These are phyloP conservation scores for Leucocoprinus leucothites DNA, from an alignment of 768 basidiomycete species.

Conservation along the genomic window DNA sequence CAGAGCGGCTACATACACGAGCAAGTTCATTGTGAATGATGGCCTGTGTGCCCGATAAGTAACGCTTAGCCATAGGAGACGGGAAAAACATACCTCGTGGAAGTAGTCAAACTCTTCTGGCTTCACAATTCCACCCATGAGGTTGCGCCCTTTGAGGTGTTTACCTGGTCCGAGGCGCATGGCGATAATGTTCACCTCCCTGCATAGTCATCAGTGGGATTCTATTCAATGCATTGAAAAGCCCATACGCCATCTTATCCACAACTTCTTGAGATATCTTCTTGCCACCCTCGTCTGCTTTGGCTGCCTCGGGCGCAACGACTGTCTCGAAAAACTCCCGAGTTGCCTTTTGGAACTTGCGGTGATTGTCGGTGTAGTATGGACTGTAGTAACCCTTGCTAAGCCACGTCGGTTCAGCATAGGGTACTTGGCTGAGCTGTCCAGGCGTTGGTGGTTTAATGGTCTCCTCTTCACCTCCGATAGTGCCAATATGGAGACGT, in stretches of 20 bases:
- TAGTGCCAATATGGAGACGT: constrained; percentile 28
- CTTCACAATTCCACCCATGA: constrained; percentile 74
- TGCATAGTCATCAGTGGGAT: constrained; percentile 22
- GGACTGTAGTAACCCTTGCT: constrained; percentile 28
- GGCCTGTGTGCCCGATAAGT: constrained; percentile 36
- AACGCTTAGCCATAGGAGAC: neutral
- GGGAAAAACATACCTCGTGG: constrained; percentile 60
- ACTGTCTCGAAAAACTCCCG: constrained; percentile 77
- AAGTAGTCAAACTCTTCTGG: constrained; percentile 94
- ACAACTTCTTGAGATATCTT: constrained; percentile 81
- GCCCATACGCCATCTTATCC: constrained; percentile 73
- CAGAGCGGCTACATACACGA: constrained; percentile 81
- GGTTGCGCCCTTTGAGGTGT: constrained; percentile 72
- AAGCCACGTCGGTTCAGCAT: constrained; percentile 32
- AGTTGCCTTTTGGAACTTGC: constrained; percentile 70
- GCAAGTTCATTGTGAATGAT: constrained; percentile 82
- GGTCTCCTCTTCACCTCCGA: constrained; percentile 26
- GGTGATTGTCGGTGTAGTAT: constrained; percentile 47
- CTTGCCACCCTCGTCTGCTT: constrained; percentile 87
- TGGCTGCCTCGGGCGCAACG: constrained; percentile 68
- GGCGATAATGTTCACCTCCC: constrained; percentile 74
- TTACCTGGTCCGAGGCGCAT: constrained; percentile 93
- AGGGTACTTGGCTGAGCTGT: constrained; percentile 29
- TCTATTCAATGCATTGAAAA: neutral
- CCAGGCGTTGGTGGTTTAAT: constrained; percentile 26